Evolutionary conservation across 2,329 filamentous ascomycete species (phyloP).

Genomic region (Hypomyces rosellus): DNA sequence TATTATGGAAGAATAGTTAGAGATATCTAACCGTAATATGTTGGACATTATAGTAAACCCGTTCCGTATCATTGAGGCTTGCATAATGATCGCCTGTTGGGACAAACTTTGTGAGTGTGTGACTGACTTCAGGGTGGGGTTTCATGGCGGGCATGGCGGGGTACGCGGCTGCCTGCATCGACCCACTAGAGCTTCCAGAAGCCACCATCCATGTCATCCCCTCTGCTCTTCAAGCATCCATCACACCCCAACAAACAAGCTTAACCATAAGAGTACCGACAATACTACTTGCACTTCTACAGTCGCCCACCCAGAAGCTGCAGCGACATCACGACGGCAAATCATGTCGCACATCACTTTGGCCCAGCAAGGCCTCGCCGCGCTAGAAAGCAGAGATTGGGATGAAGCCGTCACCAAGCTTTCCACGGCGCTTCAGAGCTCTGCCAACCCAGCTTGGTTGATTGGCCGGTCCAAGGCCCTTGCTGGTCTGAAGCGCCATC

Average conservation of each 20-base stretch:
- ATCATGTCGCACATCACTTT: slow-evolving; percentile 46
- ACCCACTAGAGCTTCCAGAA: slow-evolving; percentile 30
- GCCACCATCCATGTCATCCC: neutral
- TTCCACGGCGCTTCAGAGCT: slow-evolving; percentile 58
- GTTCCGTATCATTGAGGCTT: too few species aligned
- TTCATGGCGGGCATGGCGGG: neutral
- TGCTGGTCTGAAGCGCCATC: slow-evolving; percentile 54
- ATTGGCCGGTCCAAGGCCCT: slow-evolving; percentile 76
- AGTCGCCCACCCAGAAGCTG: too few species aligned
- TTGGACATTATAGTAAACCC: too few species aligned
- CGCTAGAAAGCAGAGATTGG: slow-evolving; percentile 59
- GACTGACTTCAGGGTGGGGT: neutral
- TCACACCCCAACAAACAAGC: too few species aligned
- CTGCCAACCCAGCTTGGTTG: slow-evolving; percentile 69
- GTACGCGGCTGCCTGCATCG: neutral
- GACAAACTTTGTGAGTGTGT: neutral
- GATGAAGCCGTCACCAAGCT: slow-evolving; percentile 61
- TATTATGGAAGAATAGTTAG: too few species aligned
- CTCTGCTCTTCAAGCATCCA: neutral
- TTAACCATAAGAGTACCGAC: too few species aligned
- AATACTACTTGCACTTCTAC: too few species aligned
- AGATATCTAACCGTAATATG: too few species aligned
- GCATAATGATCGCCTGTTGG: too few species aligned
- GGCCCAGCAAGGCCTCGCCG: slow-evolving; percentile 57
- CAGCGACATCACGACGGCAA: neutral